phyloP scores from a whole-genome alignment of 1,284 basidiomycete genomes.

The Ganoderma boninense region DNA sequence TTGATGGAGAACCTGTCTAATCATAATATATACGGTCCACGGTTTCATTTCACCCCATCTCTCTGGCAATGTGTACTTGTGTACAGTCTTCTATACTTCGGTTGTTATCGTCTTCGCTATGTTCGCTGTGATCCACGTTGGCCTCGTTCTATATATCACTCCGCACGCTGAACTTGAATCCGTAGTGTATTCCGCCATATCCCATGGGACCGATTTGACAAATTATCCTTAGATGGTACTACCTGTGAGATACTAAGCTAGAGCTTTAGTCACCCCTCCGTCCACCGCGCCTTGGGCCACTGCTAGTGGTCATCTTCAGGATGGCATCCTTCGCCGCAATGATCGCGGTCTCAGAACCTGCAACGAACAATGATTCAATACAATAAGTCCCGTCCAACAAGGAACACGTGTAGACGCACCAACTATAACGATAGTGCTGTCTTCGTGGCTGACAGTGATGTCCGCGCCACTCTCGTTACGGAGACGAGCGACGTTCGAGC shows the following conservation, averaged over 20 bases:
- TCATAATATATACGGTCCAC: background rate
- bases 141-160: background rate
- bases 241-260: slow-evolving; percentile 14
- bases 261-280: slow-evolving; percentile 46
- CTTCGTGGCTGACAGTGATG: slow-evolving; percentile 88
- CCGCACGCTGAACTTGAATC: background rate
- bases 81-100: background rate
- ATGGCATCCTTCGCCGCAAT: slow-evolving; percentile 84
- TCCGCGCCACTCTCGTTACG: slow-evolving; percentile 89
- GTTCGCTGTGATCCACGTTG: background rate
- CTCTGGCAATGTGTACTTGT: slow-evolving; percentile 28
- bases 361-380: slow-evolving; percentile 4
- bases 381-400: background rate
- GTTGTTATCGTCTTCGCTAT: background rate
- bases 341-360: slow-evolving; percentile 77
- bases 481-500: slow-evolving; percentile 85
- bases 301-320: slow-evolving; percentile 65
- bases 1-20: slow-evolving; percentile 23
- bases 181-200: slow-evolving; percentile 7
- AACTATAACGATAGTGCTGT: slow-evolving; percentile 84
- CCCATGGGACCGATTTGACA: slow-evolving; percentile 4
- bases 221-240: slow-evolving; percentile 20
- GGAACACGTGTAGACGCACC: slow-evolving; percentile 56
- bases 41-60: background rate
- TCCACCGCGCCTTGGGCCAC: slow-evolving; percentile 50